A percentile compares a stretch with the other conserved stretches of the same genome.
Conservation (phyloP, 2,329 filamentous ascomycete species). For the Penicillium griseofulvum region DNA sequence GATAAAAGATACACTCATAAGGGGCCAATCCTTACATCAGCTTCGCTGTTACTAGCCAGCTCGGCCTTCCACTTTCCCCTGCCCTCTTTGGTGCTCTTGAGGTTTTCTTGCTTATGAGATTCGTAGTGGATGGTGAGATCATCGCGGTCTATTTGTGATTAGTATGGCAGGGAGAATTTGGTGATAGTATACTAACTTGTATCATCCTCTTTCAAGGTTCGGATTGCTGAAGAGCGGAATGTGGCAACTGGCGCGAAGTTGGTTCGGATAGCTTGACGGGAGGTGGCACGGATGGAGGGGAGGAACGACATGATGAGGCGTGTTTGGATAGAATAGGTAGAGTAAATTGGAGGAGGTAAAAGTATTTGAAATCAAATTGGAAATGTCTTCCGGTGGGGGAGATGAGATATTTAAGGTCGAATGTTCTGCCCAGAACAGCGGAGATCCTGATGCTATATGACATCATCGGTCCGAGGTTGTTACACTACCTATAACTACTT, state of each 20-base stretch:
- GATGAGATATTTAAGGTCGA: background rate
- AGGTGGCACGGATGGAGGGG: constrained; percentile 25
- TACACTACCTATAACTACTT: no score
- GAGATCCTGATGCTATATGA: background rate
- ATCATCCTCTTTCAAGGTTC: constrained; percentile 37
- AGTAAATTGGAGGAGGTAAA: background rate
- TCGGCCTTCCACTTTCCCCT: constrained; percentile 73
- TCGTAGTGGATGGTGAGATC: constrained; percentile 47
- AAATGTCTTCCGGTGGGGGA: background rate
- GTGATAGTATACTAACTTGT: constrained; percentile 24
- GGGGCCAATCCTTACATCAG: constrained; percentile 54
- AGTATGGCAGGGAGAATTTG: background rate
- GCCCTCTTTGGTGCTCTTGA: constrained; percentile 54
- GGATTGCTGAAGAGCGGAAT: constrained; percentile 31
- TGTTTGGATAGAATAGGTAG: background rate
- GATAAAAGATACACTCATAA: no score
- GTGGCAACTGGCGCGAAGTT: constrained; percentile 17
- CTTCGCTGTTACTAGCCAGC: constrained; percentile 76
- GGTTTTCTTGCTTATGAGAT: constrained; percentile 61
- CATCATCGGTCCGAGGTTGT: background rate
- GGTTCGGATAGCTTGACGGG: constrained; percentile 24
- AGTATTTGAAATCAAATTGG: background rate
- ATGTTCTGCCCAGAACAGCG: no score
- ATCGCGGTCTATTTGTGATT: constrained; percentile 38
- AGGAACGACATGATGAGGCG: constrained; percentile 38